Conservation (phyloP, 2,329 filamentous ascomycete genomes). For the Neonectria coccinea region DNA sequence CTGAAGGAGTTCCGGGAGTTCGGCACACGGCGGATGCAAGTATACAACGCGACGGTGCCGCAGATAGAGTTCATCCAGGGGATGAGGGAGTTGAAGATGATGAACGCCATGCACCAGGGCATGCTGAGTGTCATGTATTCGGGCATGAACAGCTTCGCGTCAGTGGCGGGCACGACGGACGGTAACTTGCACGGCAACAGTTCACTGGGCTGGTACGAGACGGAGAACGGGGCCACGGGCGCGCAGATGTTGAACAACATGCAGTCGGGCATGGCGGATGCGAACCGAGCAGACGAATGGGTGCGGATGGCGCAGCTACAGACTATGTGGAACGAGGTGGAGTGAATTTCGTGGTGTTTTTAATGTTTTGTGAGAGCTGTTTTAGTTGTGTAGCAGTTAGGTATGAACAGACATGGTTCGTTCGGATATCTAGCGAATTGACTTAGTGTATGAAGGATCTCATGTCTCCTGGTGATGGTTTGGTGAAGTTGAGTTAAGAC, state of each 20-base stretch:
- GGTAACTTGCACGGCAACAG: constrained; percentile 51
- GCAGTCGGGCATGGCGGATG: constrained; percentile 47
- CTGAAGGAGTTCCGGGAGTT: constrained; percentile 47
- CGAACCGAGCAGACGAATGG: constrained; percentile 44
- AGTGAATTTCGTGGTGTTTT: constrained; percentile 34
- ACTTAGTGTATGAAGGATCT: not conserved
- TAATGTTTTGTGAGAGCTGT: not conserved
- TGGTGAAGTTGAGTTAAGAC: not conserved
- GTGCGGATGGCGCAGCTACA: constrained; percentile 44
- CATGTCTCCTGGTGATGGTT: not conserved
- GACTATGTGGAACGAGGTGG: constrained; percentile 49
- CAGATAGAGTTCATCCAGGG: constrained; percentile 44
- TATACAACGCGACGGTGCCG: constrained; percentile 48
- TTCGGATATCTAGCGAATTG: not conserved
- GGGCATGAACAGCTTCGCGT: constrained; percentile 46
- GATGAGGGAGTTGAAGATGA: constrained; percentile 48
- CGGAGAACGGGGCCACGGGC: constrained; percentile 49
- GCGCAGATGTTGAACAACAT: constrained; percentile 51
- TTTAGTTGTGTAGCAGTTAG: not conserved
- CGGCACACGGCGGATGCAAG: constrained; percentile 41
- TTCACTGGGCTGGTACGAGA: constrained; percentile 51
- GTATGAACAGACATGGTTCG: not conserved
- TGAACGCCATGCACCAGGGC: constrained; percentile 51
- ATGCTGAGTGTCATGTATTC: constrained; percentile 50
- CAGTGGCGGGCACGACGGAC: constrained; percentile 45